Conservation (phyloP, 345 rosid species). For the Ceriops zippeliana region DNA sequence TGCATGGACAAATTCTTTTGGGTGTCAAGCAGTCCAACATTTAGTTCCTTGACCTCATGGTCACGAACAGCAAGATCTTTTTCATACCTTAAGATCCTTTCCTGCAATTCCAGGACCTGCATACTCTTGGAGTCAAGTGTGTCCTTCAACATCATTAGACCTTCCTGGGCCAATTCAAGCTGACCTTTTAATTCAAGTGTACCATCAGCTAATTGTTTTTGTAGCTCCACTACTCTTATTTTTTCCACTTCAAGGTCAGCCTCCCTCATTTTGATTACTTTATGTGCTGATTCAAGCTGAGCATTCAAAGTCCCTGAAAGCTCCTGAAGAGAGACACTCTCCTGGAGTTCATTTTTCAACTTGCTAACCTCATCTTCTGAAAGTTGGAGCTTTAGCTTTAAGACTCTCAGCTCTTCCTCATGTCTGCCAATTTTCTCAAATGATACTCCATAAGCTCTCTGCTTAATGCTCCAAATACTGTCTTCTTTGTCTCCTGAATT, state of each 20-base stretch:
- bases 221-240: conserved; percentile 22
- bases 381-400: conserved; percentile 45
- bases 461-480: conserved; percentile 19
- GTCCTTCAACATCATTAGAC: conserved; percentile 36
- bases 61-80: conserved; percentile 66
- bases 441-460: conserved; percentile 31
- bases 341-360: conserved; percentile 52
- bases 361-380: conserved; percentile 49
- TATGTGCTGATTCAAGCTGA: conserved; percentile 27
- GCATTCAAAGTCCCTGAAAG: conserved; percentile 27
- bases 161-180: conserved; percentile 52
- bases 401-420: conserved; percentile 53
- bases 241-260: conserved; percentile 21
- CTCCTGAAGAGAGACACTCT: conserved; percentile 26
- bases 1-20: conserved; percentile 66
- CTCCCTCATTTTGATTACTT: conserved; percentile 22
- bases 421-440: conserved; percentile 37
- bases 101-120: conserved; percentile 56
- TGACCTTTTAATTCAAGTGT: conserved; percentile 34
- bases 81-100: conserved; percentile 46
- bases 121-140: conserved; percentile 51
- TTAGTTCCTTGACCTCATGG: conserved; percentile 54
- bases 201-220: conserved; percentile 37
- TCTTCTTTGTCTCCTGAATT: conserved; percentile 45
- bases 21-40: conserved; percentile 53